A percentile compares a stretch with the other conserved stretches of the same genome.
Conservation (phyloP, 2,329 filamentous ascomycete species). For the Colletotrichum incanum region DNA sequence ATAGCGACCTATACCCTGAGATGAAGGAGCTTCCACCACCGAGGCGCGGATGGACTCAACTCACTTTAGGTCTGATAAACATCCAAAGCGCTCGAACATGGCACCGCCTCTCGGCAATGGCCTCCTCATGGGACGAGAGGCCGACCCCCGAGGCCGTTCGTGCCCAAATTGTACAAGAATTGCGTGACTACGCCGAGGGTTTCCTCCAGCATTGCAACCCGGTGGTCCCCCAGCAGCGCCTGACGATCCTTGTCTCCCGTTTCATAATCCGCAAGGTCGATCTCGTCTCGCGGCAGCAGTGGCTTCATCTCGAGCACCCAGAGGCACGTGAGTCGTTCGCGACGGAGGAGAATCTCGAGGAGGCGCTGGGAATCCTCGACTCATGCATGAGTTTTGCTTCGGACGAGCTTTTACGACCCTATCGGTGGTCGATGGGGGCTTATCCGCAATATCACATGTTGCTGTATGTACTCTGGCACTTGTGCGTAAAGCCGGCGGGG, state of each 20-base stretch:
- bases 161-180: constrained; percentile 57
- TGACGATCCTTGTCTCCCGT: constrained; percentile 49
- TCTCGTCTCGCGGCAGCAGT: constrained; percentile 52
- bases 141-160: constrained; percentile 52
- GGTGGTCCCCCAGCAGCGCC: constrained; percentile 61
- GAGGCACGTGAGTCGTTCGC: constrained; percentile 45
- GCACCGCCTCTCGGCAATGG: constrained; percentile 46
- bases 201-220: constrained; percentile 67
- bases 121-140: constrained; percentile 36
- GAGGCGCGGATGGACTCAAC: constrained; percentile 69
- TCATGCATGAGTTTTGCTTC: constrained; percentile 48
- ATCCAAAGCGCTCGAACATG: constrained; percentile 61
- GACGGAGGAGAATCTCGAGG: constrained; percentile 52
- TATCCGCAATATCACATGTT: constrained; percentile 61
- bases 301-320: constrained; percentile 44
- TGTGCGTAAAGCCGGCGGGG: constrained; percentile 57
- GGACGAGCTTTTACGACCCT: constrained; percentile 56
- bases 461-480: constrained; percentile 60
- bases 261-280: constrained; percentile 55
- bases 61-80: constrained; percentile 69
- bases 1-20: constrained; percentile 64
- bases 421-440: constrained; percentile 56
- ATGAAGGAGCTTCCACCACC: constrained; percentile 64
- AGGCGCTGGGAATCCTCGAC: constrained; percentile 55
- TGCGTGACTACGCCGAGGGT: constrained; percentile 63